phyloP scores from a whole-genome alignment of 2,329 filamentous ascomycete species.

The Verticillium zaregamsianum region DNA sequence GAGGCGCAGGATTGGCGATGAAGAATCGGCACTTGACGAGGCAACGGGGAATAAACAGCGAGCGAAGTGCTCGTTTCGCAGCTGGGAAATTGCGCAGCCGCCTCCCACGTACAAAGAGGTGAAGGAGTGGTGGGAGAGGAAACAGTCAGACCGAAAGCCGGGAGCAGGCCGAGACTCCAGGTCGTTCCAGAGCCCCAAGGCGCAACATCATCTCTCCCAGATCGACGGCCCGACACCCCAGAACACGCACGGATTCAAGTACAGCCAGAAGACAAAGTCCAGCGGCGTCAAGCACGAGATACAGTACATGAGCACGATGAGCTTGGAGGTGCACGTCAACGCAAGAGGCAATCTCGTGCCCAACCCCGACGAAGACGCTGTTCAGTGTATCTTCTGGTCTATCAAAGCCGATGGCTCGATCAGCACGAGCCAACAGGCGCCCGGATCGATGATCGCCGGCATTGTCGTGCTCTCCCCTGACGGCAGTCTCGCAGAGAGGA shows the following conservation, averaged over 20 bases:
- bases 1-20: conserved; percentile 45
- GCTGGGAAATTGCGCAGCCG: conserved; percentile 71
- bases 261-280: conserved; percentile 69
- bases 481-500: conserved; percentile 51
- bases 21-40: conserved; percentile 47
- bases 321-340: conserved; percentile 87
- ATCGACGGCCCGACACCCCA: conserved; percentile 85
- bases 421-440: conserved; percentile 39
- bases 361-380: conserved; percentile 85
- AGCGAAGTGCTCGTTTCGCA: conserved; percentile 53
- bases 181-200: conserved; percentile 10
- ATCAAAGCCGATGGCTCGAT: conserved; percentile 70
- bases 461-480: conserved; percentile 68
- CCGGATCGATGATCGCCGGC: conserved; percentile 55
- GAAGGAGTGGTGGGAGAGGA: conserved; percentile 54
- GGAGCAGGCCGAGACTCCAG: conserved; percentile 2
- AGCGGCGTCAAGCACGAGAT: conserved; percentile 78
- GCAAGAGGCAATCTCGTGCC: conserved; percentile 76
- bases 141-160: conserved; percentile 11
- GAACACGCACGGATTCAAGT: conserved; percentile 80
- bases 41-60: conserved; percentile 27
- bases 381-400: conserved; percentile 88
- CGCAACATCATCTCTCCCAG: conserved; percentile 60
- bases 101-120: conserved; percentile 73
- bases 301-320: conserved; percentile 97